Percentiles rank a stretch among this genome's conserved stretches.
Evolutionary conservation across 116 monocot genomes (phyloP).

Genomic region (Phalaenopsis hybrid): DNA sequence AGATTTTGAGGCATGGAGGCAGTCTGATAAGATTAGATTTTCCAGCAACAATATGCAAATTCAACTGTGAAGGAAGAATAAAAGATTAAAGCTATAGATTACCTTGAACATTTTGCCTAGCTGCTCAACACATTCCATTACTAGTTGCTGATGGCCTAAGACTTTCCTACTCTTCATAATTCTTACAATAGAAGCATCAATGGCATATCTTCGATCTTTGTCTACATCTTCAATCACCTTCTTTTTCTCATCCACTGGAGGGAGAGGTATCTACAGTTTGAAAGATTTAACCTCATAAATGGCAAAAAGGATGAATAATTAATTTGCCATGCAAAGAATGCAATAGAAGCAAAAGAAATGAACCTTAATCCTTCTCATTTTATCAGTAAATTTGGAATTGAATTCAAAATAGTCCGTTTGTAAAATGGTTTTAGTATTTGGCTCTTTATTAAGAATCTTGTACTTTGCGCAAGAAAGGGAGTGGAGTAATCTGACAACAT

Average conservation of each 20-base stretch:
- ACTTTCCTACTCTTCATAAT: slow-evolving; percentile 99
- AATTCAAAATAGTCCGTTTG: slow-evolving; percentile 77
- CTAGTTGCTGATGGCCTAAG: slow-evolving; percentile 80
- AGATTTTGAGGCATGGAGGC: neutral
- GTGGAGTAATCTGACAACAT: slow-evolving; percentile 87
- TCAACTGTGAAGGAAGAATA: neutral
- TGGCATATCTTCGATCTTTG: slow-evolving; percentile 91
- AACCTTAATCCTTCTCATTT: slow-evolving; percentile 96
- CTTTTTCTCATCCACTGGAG: slow-evolving; percentile 96
- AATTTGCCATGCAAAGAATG: neutral
- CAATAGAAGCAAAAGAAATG: neutral
- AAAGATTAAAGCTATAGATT: neutral
- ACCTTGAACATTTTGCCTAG: slow-evolving; percentile 99
- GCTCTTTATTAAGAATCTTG: slow-evolving; percentile 95
- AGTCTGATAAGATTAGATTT: neutral
- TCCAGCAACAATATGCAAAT: neutral
- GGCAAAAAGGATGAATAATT: neutral
- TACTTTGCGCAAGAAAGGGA: slow-evolving; percentile 97
- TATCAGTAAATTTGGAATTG: slow-evolving; percentile 95
- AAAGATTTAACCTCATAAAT: neutral
- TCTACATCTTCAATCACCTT: slow-evolving; percentile 99
- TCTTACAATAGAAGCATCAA: slow-evolving; percentile 96
- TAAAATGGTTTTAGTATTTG: slow-evolving; percentile 61
- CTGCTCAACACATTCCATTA: slow-evolving; percentile 95
- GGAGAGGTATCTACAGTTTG: slow-evolving; percentile 67